These are phyloP conservation scores for Emmonsiellopsis sp. DNA, from an alignment of 2,329 filamentous ascomycete species.

Conservation along the genomic window DNA sequence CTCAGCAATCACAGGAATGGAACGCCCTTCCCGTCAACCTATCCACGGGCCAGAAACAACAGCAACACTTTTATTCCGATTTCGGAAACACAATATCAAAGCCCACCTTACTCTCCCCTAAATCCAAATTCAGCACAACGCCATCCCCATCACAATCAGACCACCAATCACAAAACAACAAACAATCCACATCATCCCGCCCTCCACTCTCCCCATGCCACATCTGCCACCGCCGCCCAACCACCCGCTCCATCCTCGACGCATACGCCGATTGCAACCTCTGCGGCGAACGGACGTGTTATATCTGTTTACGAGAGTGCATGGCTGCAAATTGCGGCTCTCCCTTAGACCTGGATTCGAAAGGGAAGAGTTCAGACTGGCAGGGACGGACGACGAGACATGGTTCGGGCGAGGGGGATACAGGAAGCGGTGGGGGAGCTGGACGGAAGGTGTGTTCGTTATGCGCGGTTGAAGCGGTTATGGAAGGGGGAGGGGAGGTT, in stretches of 20 bases:
- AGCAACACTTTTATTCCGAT: no score
- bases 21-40: neutral
- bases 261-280: constrained; percentile 34
- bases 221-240: constrained; percentile 34
- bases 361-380: neutral
- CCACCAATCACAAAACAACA: neutral
- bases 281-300: constrained; percentile 31
- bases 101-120: neutral
- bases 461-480: constrained; percentile 32
- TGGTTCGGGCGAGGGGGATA: neutral
- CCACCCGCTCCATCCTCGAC: constrained; percentile 30
- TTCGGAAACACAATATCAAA: neutral
- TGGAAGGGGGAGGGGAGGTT: constrained; percentile 27
- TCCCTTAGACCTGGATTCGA: neutral
- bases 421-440: constrained; percentile 3
- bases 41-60: neutral
- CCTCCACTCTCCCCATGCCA: constrained; percentile 29
- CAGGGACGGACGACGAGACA: neutral
- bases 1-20: constrained; percentile 10
- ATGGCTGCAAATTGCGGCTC: constrained; percentile 21
- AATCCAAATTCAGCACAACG: neutral
- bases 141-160: neutral
- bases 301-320: constrained; percentile 34
- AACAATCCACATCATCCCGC: neutral
- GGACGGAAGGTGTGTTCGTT: constrained; percentile 29